Percentiles rank a stretch among this genome's conserved stretches.
Evolutionary conservation across 306 rosid genomes (phyloP).

Genomic region (Argentina anserina): DNA sequence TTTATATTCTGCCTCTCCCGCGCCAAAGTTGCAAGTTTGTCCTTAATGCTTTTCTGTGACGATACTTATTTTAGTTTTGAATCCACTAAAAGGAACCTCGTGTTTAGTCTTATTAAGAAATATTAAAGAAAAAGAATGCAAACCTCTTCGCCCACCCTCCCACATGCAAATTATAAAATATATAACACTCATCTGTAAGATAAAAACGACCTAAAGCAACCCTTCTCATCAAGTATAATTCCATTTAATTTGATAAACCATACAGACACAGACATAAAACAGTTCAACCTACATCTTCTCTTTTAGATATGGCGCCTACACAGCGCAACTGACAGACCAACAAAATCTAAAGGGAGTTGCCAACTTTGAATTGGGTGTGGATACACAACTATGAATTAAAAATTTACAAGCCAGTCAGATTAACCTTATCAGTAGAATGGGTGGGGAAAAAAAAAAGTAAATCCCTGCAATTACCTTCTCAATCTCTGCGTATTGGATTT

Average conservation of each 20-base stretch:
- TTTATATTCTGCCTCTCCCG: slow-evolving; percentile 62
- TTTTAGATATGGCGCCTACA: not conserved
- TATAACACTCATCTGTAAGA: not conserved
- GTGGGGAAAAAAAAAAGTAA: not conserved
- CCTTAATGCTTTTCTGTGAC: slow-evolving; percentile 78
- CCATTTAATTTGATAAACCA: not conserved
- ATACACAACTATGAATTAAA: not conserved
- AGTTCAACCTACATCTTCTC: not conserved
- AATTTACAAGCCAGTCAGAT: not conserved
- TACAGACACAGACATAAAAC: not conserved
- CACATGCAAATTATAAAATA: not conserved
- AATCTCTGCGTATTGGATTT: slow-evolving; percentile 91
- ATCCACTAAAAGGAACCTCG: slow-evolving; percentile 15
- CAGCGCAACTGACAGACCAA: not conserved
- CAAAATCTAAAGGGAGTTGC: not conserved
- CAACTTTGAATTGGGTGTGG: not conserved
- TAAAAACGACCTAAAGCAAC: not conserved
- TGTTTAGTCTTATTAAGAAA: not conserved
- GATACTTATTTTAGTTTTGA: slow-evolving; percentile 15
- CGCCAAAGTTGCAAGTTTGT: slow-evolving; percentile 69
- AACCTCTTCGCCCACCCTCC: not conserved
- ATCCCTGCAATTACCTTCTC: slow-evolving; percentile 64
- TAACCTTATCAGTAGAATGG: not conserved
- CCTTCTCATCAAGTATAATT: not conserved
- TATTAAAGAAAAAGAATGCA: not conserved